Base-by-base conservation (phyloP, 2,329 filamentous ascomycete genomes). In the Microdochium paspali region DNA sequence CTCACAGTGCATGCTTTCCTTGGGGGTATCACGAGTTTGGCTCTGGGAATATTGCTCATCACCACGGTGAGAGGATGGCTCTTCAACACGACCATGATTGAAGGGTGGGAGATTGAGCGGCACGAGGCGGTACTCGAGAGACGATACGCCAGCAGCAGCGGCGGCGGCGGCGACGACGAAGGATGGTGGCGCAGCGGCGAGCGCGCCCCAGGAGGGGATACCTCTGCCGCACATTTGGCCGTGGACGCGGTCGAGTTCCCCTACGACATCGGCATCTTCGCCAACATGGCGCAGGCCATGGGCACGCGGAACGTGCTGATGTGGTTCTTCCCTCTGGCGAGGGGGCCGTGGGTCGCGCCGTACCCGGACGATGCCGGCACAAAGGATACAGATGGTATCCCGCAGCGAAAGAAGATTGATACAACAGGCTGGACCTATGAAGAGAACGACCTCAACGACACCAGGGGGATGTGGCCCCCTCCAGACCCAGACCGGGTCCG, bases 11-110 rank as follows among this genome's bases (percentile, higher is more conserved):
- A 89, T 1, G 61, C 71, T 0, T 59, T 83, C n/a, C 64, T 75
- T 13, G 80, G 80, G 57, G 73, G 74, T 44, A 60, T 82, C 28
- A 80, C 80, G 0, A 68, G 78, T 9, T 72, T 90, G 46, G 78
- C 74, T 0, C 71, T 93, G 1, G 66, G 66, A 1, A 71, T 93
- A 31, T 74, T 93, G 50, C 67, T 90, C 3, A 61, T 75, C n/a
- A 77, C 80, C 5, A 80, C 82, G 0, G 48, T 77, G 1, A 79
- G 77, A 61, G 74, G 73, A 47, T 81, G 87, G 61, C 56, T 75
- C 3, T 71, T 83, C 51, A 90, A 90, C 66, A 80, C 76, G 15
- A 91, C 86, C 23, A 88, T 86, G 62, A 93, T 94, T 56, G 88
- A 94, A 65, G 74, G 76, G 51, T 91, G 86, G 86, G 86, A 85